phyloP scores from a whole-genome alignment of 106 monocot species.

The Cymbidium sinense region DNA sequence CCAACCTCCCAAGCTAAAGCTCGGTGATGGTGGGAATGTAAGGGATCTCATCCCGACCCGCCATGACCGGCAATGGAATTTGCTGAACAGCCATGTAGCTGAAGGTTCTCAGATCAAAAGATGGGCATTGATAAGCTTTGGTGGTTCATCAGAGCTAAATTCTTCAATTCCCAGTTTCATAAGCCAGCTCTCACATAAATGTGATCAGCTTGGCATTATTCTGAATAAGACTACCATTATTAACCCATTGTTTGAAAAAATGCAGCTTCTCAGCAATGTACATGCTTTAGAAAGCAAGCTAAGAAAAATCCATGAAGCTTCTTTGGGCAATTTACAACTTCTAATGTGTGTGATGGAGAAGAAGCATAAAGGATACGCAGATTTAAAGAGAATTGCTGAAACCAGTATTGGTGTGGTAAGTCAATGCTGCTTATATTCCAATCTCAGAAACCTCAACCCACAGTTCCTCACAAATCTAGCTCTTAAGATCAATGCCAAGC shows the following conservation, averaged over 20 bases:
- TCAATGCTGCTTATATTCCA: constrained; percentile 82
- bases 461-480: constrained; percentile 79
- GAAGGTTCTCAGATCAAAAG: constrained; percentile 64
- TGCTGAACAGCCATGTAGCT: constrained; percentile 79
- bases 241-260: constrained; percentile 48
- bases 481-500: constrained; percentile 90
- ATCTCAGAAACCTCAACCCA: constrained; percentile 38
- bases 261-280: constrained; percentile 52
- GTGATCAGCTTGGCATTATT: constrained; percentile 63
- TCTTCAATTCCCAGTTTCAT: constrained; percentile 62
- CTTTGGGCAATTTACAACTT: constrained; percentile 54
- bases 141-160: constrained; percentile 56
- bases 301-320: constrained; percentile 50
- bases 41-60: constrained; percentile 63
- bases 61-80: constrained; percentile 87
- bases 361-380: constrained; percentile 75
- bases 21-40: constrained; percentile 69
- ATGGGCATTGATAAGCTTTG: constrained; percentile 85
- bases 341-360: constrained; percentile 92
- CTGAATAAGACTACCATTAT: constrained; percentile 43
- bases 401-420: constrained; percentile 72
- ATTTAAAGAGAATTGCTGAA: constrained; percentile 86
- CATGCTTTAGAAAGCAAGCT: constrained; percentile 52
- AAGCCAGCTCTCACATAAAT: constrained; percentile 53
- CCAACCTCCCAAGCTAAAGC: constrained; percentile 79